Conservation (phyloP, 805 yeast species). For the Wickerhamomyces rabaulensis region DNA sequence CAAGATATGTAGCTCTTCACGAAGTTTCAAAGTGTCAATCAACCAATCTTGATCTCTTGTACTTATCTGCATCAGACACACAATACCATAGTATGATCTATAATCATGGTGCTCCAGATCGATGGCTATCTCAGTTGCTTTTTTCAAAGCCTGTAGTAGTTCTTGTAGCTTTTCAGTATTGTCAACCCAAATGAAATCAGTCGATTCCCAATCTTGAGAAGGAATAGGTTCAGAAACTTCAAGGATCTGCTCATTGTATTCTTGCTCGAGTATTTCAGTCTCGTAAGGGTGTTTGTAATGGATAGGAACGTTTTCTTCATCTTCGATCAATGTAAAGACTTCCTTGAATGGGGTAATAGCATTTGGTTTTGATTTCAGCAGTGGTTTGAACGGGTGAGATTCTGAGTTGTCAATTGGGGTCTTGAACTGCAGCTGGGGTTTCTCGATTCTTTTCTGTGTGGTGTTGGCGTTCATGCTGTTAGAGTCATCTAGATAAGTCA, state of each 20-base stretch:
- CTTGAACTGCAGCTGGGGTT: conserved; percentile 67
- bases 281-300: conserved; percentile 80
- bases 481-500: conserved; percentile 50
- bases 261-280: conserved; percentile 62
- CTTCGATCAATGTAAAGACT: conserved; percentile 33
- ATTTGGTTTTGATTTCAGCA: conserved; percentile 67
- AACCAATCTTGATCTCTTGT: conserved; percentile 78
- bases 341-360: conserved; percentile 54
- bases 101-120: conserved; percentile 96
- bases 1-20: conserved; percentile 63
- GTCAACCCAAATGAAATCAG: conserved; percentile 71
- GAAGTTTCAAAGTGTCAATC: conserved; percentile 74
- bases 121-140: conserved; percentile 68
- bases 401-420: conserved; percentile 63
- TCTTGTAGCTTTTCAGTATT: conserved; percentile 41
- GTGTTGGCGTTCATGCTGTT: conserved; percentile 11
- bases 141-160: conserved; percentile 50
- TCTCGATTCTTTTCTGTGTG: conserved; percentile 34
- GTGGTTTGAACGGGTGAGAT: conserved; percentile 70
- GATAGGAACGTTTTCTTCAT: conserved; percentile 39
- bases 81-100: conserved; percentile 85
- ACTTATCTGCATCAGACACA: conserved; percentile 90
- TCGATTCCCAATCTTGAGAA: conserved; percentile 58
- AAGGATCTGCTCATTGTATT: conserved; percentile 59
- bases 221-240: conserved; percentile 40